These are phyloP conservation scores for Aeschynomene evenia DNA, from an alignment of 306 rosid species.

Conservation along the genomic window DNA sequence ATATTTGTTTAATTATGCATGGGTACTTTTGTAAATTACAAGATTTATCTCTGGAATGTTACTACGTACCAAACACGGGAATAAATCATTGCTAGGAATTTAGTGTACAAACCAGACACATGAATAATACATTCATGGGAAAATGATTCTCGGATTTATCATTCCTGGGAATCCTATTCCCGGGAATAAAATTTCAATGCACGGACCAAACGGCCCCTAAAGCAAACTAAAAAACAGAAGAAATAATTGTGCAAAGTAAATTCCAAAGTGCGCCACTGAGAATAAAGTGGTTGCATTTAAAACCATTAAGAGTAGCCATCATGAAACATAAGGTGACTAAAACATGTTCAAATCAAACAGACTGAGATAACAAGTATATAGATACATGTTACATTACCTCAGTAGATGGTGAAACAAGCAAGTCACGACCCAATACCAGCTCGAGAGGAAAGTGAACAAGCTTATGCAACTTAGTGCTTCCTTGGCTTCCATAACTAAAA, in stretches of 20 bases:
- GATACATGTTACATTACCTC: slow-evolving; percentile 49
- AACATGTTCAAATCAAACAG: background rate
- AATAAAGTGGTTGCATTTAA: background rate
- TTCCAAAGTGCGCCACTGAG: background rate
- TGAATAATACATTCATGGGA: no score
- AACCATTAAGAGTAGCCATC: background rate
- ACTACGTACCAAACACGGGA: no score
- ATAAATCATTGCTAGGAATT: no score
- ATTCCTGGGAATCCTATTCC: no score
- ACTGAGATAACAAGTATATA: background rate
- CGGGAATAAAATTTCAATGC: no score
- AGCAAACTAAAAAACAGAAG: no score
- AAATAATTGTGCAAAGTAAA: background rate
- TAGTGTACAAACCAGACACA: no score
- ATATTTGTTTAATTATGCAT: no score
- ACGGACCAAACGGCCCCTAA: no score
- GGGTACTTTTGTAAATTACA: no score
- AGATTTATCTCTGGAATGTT: no score
- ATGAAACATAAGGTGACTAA: background rate
- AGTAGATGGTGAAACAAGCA: slow-evolving; percentile 62
- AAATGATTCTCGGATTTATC: no score
- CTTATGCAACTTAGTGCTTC: slow-evolving; percentile 94
- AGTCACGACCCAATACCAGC: slow-evolving; percentile 68
- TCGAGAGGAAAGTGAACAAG: slow-evolving; percentile 82
- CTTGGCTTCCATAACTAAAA: slow-evolving; percentile 90